Conservation (phyloP, 352 stramenopile species). For the Blastocystis sp. region DNA sequence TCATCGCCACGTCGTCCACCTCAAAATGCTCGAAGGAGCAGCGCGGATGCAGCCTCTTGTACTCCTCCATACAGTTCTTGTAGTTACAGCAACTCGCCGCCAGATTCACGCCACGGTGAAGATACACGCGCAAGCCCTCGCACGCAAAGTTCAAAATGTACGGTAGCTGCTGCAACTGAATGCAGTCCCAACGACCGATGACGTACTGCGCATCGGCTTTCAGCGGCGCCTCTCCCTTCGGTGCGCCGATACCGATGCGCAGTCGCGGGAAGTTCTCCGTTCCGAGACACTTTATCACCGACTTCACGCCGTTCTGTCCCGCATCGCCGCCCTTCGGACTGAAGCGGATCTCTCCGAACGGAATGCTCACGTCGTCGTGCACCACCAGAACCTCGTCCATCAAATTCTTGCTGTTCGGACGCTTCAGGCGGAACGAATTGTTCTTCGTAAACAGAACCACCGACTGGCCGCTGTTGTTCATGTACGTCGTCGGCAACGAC, state of each 20-base stretch:
- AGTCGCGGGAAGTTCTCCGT: conserved; percentile 72
- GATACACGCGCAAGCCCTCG: conserved; percentile 66
- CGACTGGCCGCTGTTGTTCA: conserved; percentile 71
- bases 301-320: conserved; percentile 73
- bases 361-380: conserved; percentile 68
- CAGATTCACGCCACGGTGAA: conserved; percentile 39
- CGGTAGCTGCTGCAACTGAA: conserved; percentile 40
- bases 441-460: conserved; percentile 50
- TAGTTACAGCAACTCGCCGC: conserved; percentile 63
- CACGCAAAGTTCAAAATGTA: conserved; percentile 69
- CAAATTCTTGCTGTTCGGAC: conserved; percentile 28
- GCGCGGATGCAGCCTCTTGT: conserved; percentile 35
- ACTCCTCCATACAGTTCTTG: conserved; percentile 67
- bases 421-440: conserved; percentile 55
- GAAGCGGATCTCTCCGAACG: conserved; percentile 69
- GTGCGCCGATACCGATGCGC: conserved; percentile 56
- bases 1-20: conserved; percentile 3
- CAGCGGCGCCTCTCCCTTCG: conserved; percentile 19
- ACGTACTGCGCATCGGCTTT: conserved; percentile 57
- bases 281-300: conserved; percentile 59
- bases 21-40: conserved; percentile 60
- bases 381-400: conserved; percentile 72
- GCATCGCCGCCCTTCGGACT: conserved; percentile 65
- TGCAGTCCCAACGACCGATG: conserved; percentile 67
- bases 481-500: conserved; percentile 55